These are phyloP conservation scores for Laetiporus sulphureus DNA, from an alignment of 1,284 basidiomycete genomes.

Conservation along the genomic window DNA sequence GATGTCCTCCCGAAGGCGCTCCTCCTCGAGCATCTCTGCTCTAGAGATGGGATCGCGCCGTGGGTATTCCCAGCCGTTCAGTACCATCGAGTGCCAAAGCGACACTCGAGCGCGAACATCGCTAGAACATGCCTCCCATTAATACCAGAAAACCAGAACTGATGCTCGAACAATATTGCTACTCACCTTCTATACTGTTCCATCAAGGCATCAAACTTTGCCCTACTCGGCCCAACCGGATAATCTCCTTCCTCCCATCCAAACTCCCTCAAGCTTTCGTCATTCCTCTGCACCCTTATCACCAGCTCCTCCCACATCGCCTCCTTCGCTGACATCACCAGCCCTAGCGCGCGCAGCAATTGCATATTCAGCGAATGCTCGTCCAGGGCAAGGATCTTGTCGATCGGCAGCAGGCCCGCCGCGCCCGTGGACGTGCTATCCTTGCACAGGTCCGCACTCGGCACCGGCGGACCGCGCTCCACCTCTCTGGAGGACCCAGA, in stretches of 20 bases:
- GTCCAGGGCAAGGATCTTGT: conserved; percentile 39
- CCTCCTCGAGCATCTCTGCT: conserved; percentile 63
- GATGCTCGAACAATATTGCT: neutral
- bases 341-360: conserved; percentile 54
- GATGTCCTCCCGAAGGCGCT: conserved; percentile 56
- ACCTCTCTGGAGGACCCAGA: no score
- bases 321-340: conserved; percentile 65
- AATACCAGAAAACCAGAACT: neutral
- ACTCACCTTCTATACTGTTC: conserved; percentile 56
- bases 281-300: conserved; percentile 48
- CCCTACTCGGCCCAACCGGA: conserved; percentile 45
- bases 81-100: conserved; percentile 58
- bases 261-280: conserved; percentile 41
- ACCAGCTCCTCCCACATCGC: conserved; percentile 77
- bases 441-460: conserved; percentile 16
- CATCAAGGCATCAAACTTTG: conserved; percentile 57
- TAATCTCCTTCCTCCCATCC: conserved; percentile 66
- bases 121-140: conserved; percentile 26
- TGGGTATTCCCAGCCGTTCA: conserved; percentile 57
- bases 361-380: conserved; percentile 67
- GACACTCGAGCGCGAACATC: conserved; percentile 66
- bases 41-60: conserved; percentile 55
- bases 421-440: conserved; percentile 27
- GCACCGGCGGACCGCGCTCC: conserved; percentile 16
- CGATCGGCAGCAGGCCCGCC: conserved; percentile 39